Evolutionary conservation across 2,329 filamentous ascomycete species (phyloP), one percentile per base, ranked within the genome.

Genomic region (Graphilbum sp.): DNA sequence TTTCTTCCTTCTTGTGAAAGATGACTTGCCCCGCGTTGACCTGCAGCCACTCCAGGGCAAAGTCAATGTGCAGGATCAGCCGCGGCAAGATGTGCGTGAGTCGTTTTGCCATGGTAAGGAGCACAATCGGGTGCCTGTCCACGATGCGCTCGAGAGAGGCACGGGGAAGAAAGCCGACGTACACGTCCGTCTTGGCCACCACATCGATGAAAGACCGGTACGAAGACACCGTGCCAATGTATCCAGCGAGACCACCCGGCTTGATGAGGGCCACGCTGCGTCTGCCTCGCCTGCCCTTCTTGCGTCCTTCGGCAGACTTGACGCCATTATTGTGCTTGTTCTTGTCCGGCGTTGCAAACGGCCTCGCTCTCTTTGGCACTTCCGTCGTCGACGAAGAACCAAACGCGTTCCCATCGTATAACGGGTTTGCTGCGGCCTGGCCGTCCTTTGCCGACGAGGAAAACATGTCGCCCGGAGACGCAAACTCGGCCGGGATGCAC

Each of bases 131-230:
- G 52, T 95, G 90, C 47, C 75, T 78, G 47, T 98, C 90, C 1
- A 93, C 85, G 34, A 98, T 90, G 46, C 86, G 73, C 53, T 98
- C 90, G 21, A 98, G 67, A 0, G 86, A 82, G 1, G 75, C 70
- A 23, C 86, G 72, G 1, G 90, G 90, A 12, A 98, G 62, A 47
- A 98, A 98, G 1, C 90, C 90, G 13, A 98, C 90, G 50, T 95
- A 96, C 2, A 96, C 90, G 57, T 98, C 90, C 0, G 92, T 98
- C 60, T 96, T 96, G 3, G 90, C 92, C 29, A 88, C 81, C 2
- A 98, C 87, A 52, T 96, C 88, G 17, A 94, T 90, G 53, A 96
- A 95, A 0, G 90, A 98, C 20, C 90, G 69, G 54, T 95, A 94
- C 0, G 87, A 94, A 3, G 90, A 94, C 16, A 98, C 79, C 0